Conservation (phyloP, 1,284 basidiomycete genomes). For the Puccinia polysora region DNA sequence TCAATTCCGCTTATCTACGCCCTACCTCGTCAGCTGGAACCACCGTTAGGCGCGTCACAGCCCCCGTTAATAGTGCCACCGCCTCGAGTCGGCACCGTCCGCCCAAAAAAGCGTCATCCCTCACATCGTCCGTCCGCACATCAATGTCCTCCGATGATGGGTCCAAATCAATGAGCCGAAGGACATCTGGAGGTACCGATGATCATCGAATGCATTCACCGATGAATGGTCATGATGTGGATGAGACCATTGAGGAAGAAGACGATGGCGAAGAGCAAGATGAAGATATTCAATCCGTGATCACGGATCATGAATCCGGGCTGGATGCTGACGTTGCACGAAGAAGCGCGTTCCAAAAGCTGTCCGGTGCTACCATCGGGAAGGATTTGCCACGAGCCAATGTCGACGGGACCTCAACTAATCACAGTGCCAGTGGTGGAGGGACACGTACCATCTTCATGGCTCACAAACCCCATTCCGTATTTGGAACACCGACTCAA, state of each 20-base stretch:
- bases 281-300: neutral
- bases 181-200: conserved; percentile 2
- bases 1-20: conserved; percentile 23
- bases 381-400: neutral
- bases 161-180: conserved; percentile 2
- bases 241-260: conserved; percentile 43
- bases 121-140: conserved; percentile 32
- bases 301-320: neutral
- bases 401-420: neutral
- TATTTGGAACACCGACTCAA: conserved; percentile 42
- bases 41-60: conserved; percentile 30
- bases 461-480: conserved; percentile 39
- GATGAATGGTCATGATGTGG: conserved; percentile 40
- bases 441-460: conserved; percentile 35
- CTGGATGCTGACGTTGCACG: conserved; percentile 12
- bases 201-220: conserved; percentile 36
- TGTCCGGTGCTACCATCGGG: conserved; percentile 24
- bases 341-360: conserved; percentile 30
- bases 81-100: conserved; percentile 15
- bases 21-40: conserved; percentile 28
- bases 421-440: conserved; percentile 1
- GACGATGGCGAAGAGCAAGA: conserved; percentile 31
- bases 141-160: conserved; percentile 41
- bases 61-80: neutral
- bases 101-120: conserved; percentile 4